phyloP scores from a whole-genome alignment of 345 rosid species.

The Dipteronia sinensis region DNA sequence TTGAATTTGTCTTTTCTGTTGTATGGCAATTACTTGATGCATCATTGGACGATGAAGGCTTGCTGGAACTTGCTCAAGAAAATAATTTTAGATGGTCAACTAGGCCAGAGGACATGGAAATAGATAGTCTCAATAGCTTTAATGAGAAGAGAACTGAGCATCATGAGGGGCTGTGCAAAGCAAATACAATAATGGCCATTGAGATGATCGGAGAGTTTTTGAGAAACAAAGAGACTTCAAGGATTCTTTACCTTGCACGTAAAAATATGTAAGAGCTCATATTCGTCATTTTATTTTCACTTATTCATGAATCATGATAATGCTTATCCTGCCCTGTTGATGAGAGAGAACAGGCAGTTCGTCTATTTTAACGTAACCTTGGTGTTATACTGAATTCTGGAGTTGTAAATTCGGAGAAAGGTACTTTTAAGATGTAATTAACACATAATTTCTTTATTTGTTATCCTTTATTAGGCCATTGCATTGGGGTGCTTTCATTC shows the following conservation, averaged over 20 bases:
- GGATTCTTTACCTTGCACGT: slow-evolving; percentile 74
- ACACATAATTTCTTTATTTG: not conserved
- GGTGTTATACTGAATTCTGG: slow-evolving; percentile 5
- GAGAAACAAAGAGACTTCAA: slow-evolving; percentile 67
- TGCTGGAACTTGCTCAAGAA: slow-evolving; percentile 68
- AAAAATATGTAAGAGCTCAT: slow-evolving; percentile 68
- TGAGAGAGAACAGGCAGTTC: slow-evolving; percentile 9
- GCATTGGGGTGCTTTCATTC: slow-evolving; percentile 74
- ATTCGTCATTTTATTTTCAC: slow-evolving; percentile 3
- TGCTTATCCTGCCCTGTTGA: not conserved
- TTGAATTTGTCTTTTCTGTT: slow-evolving; percentile 72
- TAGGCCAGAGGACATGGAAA: slow-evolving; percentile 56
- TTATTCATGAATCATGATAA: slow-evolving; percentile 1
- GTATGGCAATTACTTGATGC: slow-evolving; percentile 95
- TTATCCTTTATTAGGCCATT: slow-evolving; percentile 54
- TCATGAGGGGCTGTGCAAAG: slow-evolving; percentile 50
- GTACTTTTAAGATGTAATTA: slow-evolving; percentile 6
- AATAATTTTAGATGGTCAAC: slow-evolving; percentile 60
- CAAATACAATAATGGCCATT: slow-evolving; percentile 74
- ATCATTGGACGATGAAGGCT: slow-evolving; percentile 84
- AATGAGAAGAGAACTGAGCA: slow-evolving; percentile 56
- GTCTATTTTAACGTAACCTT: not conserved
- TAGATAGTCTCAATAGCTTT: slow-evolving; percentile 51
- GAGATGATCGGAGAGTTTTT: slow-evolving; percentile 77
- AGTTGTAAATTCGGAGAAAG: slow-evolving; percentile 4